phyloP scores from a whole-genome alignment of 305 asterid species.

The Solanum hybrid region DNA sequence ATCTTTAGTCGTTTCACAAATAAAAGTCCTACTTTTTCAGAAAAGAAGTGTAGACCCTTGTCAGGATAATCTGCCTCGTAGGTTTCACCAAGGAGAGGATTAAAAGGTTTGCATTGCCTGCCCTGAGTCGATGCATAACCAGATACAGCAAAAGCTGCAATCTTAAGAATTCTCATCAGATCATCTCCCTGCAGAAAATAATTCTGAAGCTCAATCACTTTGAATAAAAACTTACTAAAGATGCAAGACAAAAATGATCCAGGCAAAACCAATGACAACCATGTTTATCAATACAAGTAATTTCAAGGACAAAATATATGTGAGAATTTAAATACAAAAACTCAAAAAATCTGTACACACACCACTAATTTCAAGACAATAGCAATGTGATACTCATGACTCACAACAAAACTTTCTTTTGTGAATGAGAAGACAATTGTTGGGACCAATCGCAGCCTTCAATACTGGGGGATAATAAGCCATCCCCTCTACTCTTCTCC shows the following conservation, averaged over 20 bases:
- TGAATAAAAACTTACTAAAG: not conserved
- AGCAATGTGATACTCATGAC: not conserved
- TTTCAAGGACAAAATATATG: not conserved
- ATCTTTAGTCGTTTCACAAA: not conserved
- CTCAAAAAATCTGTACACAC: not conserved
- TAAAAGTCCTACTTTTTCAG: conserved; percentile 60
- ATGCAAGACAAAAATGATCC: not conserved
- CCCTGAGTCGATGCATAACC: conserved; percentile 98
- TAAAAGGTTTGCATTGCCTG: conserved; percentile 94
- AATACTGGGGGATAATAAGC: not conserved
- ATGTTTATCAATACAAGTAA: not conserved
- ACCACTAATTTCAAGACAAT: not conserved
- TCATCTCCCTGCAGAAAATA: conserved; percentile 75
- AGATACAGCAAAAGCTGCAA: conserved; percentile 97
- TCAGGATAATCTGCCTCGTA: conserved; percentile 96
- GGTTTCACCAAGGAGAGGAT: conserved; percentile 98
- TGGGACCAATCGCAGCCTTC: not conserved
- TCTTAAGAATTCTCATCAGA: conserved; percentile 87
- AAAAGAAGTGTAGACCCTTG: conserved; percentile 80
- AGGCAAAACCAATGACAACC: not conserved
- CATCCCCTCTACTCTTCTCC: not conserved
- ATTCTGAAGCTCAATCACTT: conserved; percentile 6
- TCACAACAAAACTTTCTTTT: not conserved
- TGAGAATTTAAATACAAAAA: not conserved
- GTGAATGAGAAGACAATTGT: not conserved